phyloP scores from a whole-genome alignment of 495 filamentous ascomycete genomes.

The Terfezia boudieri region DNA sequence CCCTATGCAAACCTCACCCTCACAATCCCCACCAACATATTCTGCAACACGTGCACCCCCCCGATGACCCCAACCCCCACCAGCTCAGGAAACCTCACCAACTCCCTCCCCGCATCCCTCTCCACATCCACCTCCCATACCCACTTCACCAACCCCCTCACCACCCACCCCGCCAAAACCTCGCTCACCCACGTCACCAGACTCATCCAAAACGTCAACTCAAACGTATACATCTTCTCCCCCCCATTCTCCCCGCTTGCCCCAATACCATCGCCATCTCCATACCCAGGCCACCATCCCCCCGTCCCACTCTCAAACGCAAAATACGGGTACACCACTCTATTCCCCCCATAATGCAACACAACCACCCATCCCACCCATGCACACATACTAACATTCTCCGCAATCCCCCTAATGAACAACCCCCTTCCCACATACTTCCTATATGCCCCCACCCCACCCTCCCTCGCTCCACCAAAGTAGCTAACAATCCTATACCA shows the following conservation, averaged over 20 bases:
- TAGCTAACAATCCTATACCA: slow-evolving; percentile 23
- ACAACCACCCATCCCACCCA: slow-evolving; percentile 38
- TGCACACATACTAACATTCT: slow-evolving; percentile 42
- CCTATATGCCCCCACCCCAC: slow-evolving; percentile 25
- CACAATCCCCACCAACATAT: slow-evolving; percentile 43
- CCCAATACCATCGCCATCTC: slow-evolving; percentile 9
- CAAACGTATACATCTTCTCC: slow-evolving; percentile 28
- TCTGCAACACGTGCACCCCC: slow-evolving; percentile 41
- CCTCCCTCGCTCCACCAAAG: not conserved
- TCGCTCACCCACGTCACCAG: slow-evolving; percentile 40
- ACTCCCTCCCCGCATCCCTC: slow-evolving; percentile 34
- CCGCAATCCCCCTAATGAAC: slow-evolving; percentile 37
- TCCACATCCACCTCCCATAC: slow-evolving; percentile 35
- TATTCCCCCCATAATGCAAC: slow-evolving; percentile 39
- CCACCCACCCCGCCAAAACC: slow-evolving; percentile 32
- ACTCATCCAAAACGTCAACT: slow-evolving; percentile 35
- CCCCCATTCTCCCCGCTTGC: slow-evolving; percentile 19
- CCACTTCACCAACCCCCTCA: slow-evolving; percentile 29
- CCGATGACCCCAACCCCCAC: slow-evolving; percentile 37
- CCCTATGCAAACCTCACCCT: slow-evolving; percentile 29
- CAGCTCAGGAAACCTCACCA: slow-evolving; percentile 37
- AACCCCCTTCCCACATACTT: slow-evolving; percentile 38
- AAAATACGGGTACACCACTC: slow-evolving; percentile 36
- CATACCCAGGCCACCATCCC: not conserved
- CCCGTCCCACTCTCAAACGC: slow-evolving; percentile 25